Evolutionary conservation across 2,329 filamentous ascomycete species (phyloP).

Genomic region (Blumeriella jaapii): DNA sequence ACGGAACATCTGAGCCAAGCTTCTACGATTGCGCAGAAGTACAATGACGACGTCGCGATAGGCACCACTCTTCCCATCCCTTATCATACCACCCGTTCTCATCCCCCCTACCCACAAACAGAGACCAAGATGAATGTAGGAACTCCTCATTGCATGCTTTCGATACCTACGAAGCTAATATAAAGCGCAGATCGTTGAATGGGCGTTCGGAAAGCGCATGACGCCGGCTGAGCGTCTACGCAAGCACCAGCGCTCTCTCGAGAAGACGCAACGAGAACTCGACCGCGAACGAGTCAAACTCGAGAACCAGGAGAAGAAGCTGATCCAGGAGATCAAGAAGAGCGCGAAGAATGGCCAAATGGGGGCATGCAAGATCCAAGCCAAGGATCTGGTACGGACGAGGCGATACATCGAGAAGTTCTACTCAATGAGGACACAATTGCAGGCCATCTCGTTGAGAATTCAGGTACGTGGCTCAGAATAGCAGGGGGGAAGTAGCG

Average conservation of each 20-base stretch:
- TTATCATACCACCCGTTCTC: not conserved
- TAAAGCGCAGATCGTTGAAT: constrained; percentile 97
- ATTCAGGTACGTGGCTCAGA: constrained; percentile 57
- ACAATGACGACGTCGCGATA: constrained; percentile 13
- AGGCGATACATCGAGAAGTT: constrained; percentile 96
- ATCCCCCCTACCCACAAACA: not conserved
- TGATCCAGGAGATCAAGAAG: constrained; percentile 93
- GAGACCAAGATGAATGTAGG: constrained; percentile 42
- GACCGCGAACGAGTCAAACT: constrained; percentile 92
- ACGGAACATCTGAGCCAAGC: too few relatives aligned
- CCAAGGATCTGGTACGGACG: constrained; percentile 90
- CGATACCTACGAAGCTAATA: too few relatives aligned
- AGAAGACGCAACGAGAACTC: constrained; percentile 93
- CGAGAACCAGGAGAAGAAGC: constrained; percentile 97
- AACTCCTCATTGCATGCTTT: too few relatives aligned
- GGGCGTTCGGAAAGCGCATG: constrained; percentile 98
- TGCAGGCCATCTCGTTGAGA: constrained; percentile 88
- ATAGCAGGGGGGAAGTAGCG: not conserved
- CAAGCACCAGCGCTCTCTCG: constrained; percentile 91
- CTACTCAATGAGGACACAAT: constrained; percentile 92
- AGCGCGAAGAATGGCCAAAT: constrained; percentile 97
- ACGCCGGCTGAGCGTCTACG: constrained; percentile 85
- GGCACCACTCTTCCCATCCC: constrained; percentile 6
- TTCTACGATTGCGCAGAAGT: too few relatives aligned
- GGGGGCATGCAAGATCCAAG: constrained; percentile 97